phyloP scores from a whole-genome alignment of 257 asterid species.

The Nicotiana obtusifolia region DNA sequence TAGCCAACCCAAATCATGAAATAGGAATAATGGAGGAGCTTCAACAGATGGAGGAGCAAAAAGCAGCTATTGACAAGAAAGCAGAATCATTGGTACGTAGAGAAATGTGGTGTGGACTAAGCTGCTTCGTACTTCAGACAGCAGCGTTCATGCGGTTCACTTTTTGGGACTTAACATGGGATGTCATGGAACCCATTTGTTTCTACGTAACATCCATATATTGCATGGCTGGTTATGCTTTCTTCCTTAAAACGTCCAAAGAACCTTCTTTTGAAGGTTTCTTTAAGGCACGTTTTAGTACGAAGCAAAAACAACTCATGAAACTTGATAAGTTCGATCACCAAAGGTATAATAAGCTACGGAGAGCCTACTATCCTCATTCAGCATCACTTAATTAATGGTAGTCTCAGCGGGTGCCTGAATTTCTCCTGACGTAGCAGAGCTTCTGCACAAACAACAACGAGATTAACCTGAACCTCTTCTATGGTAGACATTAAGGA shows the following conservation, averaged over 20 bases:
- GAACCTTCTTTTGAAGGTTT: slow-evolving; percentile 61
- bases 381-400: not conserved
- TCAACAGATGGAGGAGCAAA: slow-evolving; percentile 35
- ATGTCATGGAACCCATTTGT: slow-evolving; percentile 73
- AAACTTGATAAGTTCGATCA: slow-evolving; percentile 38
- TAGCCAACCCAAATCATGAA: slow-evolving; percentile 11
- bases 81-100: slow-evolving; percentile 57
- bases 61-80: slow-evolving; percentile 35
- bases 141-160: slow-evolving; percentile 52
- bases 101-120: slow-evolving; percentile 51
- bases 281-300: slow-evolving; percentile 38
- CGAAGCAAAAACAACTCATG: slow-evolving; percentile 55
- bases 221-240: slow-evolving; percentile 41
- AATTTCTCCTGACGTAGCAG: not conserved
- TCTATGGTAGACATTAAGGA: too few species aligned
- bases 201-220: slow-evolving; percentile 43
- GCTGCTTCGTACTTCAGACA: slow-evolving; percentile 27
- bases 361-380: not conserved
- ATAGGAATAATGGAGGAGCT: slow-evolving; percentile 30
- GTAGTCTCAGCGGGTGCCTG: not conserved
- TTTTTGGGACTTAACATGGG: slow-evolving; percentile 73
- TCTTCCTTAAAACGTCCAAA: slow-evolving; percentile 48
- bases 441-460: too few species aligned
- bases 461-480: too few species aligned
- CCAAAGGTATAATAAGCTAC: slow-evolving; percentile 36